A percentile compares a stretch with the other conserved stretches of the same genome.
phyloP scores from a whole-genome alignment of 2,329 filamentous ascomycete species.

The Stromatinia cepivora region DNA sequence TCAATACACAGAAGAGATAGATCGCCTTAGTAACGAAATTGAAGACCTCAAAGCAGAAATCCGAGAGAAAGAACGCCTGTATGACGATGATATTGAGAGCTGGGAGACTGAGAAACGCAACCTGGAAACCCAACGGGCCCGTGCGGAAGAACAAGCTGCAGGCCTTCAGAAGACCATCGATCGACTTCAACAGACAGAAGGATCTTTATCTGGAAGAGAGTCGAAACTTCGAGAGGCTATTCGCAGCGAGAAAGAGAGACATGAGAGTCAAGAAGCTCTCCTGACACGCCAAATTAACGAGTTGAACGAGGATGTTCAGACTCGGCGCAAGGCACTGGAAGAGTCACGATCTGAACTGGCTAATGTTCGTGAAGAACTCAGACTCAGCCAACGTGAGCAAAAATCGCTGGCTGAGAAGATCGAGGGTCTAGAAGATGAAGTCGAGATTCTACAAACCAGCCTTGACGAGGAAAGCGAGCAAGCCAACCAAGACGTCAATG shows the following conservation, averaged over 20 bases:
- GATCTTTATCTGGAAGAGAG: slow-evolving; percentile 67
- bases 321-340: slow-evolving; percentile 64
- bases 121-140: slow-evolving; percentile 64
- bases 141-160: slow-evolving; percentile 65
- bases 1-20: slow-evolving; percentile 56
- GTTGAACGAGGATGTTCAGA: slow-evolving; percentile 68
- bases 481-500: slow-evolving; percentile 50
- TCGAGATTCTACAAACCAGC: slow-evolving; percentile 67
- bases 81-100: slow-evolving; percentile 69
- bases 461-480: slow-evolving; percentile 61
- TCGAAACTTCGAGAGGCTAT: slow-evolving; percentile 66
- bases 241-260: slow-evolving; percentile 69
- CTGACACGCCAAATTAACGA: slow-evolving; percentile 73
- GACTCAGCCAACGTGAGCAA: slow-evolving; percentile 64
- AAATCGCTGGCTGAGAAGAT: slow-evolving; percentile 64
- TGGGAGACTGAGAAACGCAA: slow-evolving; percentile 68
- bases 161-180: slow-evolving; percentile 72
- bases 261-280: slow-evolving; percentile 68
- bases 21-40: slow-evolving; percentile 52
- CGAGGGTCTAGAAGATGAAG: slow-evolving; percentile 70
- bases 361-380: slow-evolving; percentile 65
- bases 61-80: slow-evolving; percentile 68
- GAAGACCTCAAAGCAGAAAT: slow-evolving; percentile 58
- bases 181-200: slow-evolving; percentile 66
- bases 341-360: slow-evolving; percentile 66